Base-by-base conservation (phyloP, 1,284 basidiomycete genomes). In the Pseudozyma flocculosa region DNA sequence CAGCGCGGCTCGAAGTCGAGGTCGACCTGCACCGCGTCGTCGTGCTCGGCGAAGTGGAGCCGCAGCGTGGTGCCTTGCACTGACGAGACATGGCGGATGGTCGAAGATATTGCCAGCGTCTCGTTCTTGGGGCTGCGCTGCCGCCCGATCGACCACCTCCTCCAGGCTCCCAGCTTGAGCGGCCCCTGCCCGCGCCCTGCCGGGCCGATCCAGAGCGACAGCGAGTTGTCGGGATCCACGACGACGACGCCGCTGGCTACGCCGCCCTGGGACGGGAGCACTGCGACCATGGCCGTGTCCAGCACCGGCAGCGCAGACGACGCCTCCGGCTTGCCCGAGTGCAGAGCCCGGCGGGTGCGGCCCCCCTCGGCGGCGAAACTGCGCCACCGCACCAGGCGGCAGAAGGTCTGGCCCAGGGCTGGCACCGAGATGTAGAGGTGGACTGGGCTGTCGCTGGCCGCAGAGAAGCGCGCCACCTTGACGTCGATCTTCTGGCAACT, bases 341-440 rank as follows among this genome's bases (percentile, higher is more conserved):
- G 15, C 32, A 34, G 32, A 5, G 32, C 8, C 4, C 32, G 32
- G 11, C 32, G 32, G 14, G 14, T 4, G 4, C 15, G 32, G 32
- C 32, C 32, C 15, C 7, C 32, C 32, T 39, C n/a, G 14, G 10
- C 37, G 18, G 18, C 17, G 19, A 7, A 26, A 18, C 15, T 21
- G 24, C 36, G 14, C 34, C 17, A 18, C 18, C 22, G 21, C 8
- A 64, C 40, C 2, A 50, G 53, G 9, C 61, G 53, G 18, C 47
- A 52, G 36, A 60, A 54, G 21, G 61, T 64, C 40, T 61, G 54
- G 15, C 41, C 17, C 10, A 47, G 26, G 30, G 21, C 26, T 11
- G 57, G 50, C 8, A 61, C 43, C 9, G 53, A 57, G n/a, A 60
- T 19, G 39, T 54, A 56, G 26, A 57, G 24, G 39, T 48, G 59